Evolutionary conservation across 2,329 filamentous ascomycete genomes (phyloP).

Genomic region (Colletotrichum trifolii): DNA sequence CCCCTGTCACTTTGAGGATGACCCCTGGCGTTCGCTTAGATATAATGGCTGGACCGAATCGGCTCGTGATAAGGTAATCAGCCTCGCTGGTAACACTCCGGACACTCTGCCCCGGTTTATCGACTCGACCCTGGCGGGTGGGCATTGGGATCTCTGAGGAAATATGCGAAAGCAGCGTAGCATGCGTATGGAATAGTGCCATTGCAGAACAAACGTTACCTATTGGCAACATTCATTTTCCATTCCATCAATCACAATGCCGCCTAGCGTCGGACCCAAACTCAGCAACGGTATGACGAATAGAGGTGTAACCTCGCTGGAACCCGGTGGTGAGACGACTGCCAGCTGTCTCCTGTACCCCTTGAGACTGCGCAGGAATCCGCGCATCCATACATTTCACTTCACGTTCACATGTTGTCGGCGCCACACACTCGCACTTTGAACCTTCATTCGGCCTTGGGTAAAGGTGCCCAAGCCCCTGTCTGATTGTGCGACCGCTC

Average conservation of each 20-base stretch:
- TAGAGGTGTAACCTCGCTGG: slow-evolving; percentile 2
- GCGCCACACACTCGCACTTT: too few relatives aligned
- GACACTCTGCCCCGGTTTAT: slow-evolving; percentile 31
- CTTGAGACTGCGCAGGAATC: neutral
- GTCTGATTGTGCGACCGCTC: too few relatives aligned
- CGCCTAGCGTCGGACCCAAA: neutral
- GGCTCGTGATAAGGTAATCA: slow-evolving; percentile 16
- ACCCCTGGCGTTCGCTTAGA: slow-evolving; percentile 18
- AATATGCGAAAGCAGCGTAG: too few relatives aligned
- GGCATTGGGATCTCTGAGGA: too few relatives aligned
- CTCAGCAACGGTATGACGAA: slow-evolving; percentile 17
- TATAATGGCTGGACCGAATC: slow-evolving; percentile 29
- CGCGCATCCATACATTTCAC: slow-evolving; percentile 6
- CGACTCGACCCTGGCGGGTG: neutral
- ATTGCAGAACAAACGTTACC: neutral
- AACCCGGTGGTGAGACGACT: neutral
- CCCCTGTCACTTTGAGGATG: slow-evolving; percentile 16
- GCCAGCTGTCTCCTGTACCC: slow-evolving; percentile 1
- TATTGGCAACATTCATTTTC: neutral
- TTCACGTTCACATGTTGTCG: too few relatives aligned
- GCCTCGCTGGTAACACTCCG: slow-evolving; percentile 16
- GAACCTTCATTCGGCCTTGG: too few relatives aligned
- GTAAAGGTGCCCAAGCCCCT: too few relatives aligned
- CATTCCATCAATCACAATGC: slow-evolving; percentile 5
- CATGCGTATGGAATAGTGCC: neutral